phyloP scores from a whole-genome alignment of 139 green algal genomes.

The Pleodorina starrii region DNA sequence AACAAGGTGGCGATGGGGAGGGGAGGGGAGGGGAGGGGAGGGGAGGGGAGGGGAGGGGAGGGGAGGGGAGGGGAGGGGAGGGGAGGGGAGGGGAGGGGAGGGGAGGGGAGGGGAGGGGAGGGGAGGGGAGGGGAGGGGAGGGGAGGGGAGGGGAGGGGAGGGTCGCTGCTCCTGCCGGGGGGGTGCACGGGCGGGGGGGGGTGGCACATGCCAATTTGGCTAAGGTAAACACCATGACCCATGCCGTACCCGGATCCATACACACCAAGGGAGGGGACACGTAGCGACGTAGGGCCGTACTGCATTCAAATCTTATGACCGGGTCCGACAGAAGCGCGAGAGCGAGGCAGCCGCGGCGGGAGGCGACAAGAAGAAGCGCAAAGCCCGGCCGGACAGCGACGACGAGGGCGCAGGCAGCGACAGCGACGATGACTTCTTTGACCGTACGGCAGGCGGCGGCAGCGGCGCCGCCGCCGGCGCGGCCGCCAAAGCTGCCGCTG shows the following conservation, averaged over 20 bases:
- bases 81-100: not conserved
- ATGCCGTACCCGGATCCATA: too few species aligned
- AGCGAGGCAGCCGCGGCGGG: not conserved
- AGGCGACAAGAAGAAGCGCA: conserved; percentile 46
- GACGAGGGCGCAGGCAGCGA: conserved; percentile 68
- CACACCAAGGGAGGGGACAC: too few species aligned
- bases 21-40: not conserved
- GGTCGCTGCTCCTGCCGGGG: too few species aligned
- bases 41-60: not conserved
- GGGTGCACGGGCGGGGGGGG: too few species aligned
- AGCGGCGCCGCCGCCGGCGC: too few species aligned
- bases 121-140: not conserved
- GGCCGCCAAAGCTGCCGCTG: not conserved
- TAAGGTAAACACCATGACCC: too few species aligned
- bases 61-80: not conserved
- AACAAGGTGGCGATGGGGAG: conserved; percentile 31
- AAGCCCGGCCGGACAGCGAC: conserved; percentile 49
- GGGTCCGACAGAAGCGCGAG: conserved; percentile 40
- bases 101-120: not conserved
- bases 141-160: not conserved
- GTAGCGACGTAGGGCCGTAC: too few species aligned
- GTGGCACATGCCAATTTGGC: too few species aligned
- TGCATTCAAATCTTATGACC: too few species aligned
- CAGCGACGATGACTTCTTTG: conserved; percentile 87
- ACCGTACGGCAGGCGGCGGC: conserved; percentile 68